Conservation (phyloP, 805 yeast genomes). For the Kurtzmaniella cleridarum region DNA sequence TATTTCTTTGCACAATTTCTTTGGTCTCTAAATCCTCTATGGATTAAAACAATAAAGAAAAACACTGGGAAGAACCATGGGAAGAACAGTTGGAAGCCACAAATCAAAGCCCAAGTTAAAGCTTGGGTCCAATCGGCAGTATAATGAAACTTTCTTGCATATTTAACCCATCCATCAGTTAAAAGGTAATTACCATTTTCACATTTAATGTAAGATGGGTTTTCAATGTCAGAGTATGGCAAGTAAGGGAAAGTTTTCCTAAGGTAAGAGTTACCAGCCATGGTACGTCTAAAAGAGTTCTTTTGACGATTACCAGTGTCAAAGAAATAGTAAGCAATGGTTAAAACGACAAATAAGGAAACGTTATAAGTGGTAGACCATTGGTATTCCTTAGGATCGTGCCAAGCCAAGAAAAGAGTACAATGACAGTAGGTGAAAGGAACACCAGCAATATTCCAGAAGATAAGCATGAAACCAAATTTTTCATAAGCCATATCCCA, state of each 20-base stretch:
- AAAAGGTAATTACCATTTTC: conserved; percentile 78
- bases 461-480: conserved; percentile 97
- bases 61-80: conserved; percentile 96
- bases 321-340: conserved; percentile 82
- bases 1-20: conserved; percentile 81
- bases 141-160: conserved; percentile 91
- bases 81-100: conserved; percentile 83
- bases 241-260: conserved; percentile 92
- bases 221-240: conserved; percentile 74
- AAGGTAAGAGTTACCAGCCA: conserved; percentile 71
- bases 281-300: conserved; percentile 78
- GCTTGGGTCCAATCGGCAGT: conserved; percentile 91
- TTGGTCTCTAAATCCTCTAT: conserved; percentile 85
- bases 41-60: conserved; percentile 80
- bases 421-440: conserved; percentile 97
- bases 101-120: conserved; percentile 84
- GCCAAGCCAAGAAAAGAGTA: conserved; percentile 76
- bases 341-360: conserved; percentile 49
- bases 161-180: conserved; percentile 91
- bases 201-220: conserved; percentile 84
- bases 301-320: conserved; percentile 95
- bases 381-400: conserved; percentile 75
- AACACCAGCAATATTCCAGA: conserved; percentile 99
- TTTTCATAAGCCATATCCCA: conserved; percentile 99
- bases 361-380: conserved; percentile 62